phyloP scores from a whole-genome alignment of 192 early-diverging fungal genomes.

The Gryganskiella cystojenkinii region DNA sequence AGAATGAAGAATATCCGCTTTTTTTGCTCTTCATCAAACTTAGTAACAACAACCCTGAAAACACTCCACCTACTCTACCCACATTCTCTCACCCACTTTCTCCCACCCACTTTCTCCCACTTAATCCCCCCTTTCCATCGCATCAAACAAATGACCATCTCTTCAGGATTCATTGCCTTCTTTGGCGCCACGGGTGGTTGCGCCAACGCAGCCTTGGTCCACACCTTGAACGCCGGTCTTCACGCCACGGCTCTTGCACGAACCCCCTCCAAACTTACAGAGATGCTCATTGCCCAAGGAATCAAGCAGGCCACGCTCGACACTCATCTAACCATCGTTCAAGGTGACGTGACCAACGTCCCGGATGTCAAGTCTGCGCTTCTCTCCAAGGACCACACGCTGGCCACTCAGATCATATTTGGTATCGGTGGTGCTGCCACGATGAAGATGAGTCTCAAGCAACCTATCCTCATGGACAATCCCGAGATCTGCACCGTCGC shows the following conservation, averaged over 20 bases:
- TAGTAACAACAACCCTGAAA: no score
- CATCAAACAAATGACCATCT: no score
- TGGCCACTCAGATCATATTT: slow-evolving; percentile 43
- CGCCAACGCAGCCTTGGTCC: slow-evolving; percentile 35
- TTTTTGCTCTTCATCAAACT: no score
- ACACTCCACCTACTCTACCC: no score
- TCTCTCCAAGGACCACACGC: not conserved
- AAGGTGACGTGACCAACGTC: slow-evolving; percentile 26
- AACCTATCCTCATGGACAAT: slow-evolving; percentile 32
- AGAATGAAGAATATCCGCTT: no score
- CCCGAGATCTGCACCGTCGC: slow-evolving; percentile 23
- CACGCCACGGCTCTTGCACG: slow-evolving; percentile 38
- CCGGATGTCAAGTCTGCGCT: slow-evolving; percentile 11
- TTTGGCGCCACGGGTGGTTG: slow-evolving; percentile 48
- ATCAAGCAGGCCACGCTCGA: slow-evolving; percentile 16
- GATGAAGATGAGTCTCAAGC: slow-evolving; percentile 11
- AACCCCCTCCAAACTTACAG: slow-evolving; percentile 31
- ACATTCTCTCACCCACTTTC: no score
- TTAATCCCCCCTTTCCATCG: no score
- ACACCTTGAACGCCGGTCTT: slow-evolving; percentile 31
- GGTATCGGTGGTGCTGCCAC: slow-evolving; percentile 33
- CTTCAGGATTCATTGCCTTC: slow-evolving; percentile 25
- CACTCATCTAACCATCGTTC: slow-evolving; percentile 26
- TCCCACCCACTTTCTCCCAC: no score
- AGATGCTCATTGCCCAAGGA: slow-evolving; percentile 43